phyloP scores from a whole-genome alignment of 805 yeast species.

The Pichia heedii region DNA sequence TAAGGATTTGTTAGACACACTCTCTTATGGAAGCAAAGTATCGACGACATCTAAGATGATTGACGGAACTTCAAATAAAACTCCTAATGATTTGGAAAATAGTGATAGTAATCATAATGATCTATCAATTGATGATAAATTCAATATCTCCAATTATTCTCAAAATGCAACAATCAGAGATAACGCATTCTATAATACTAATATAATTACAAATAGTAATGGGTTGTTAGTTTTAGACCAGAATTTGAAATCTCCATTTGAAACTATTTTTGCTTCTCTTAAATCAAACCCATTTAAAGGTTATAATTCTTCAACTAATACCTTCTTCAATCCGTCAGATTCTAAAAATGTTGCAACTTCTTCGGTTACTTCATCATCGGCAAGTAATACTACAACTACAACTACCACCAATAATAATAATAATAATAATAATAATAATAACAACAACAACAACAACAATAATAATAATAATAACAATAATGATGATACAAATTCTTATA shows the following conservation, averaged over 20 bases:
- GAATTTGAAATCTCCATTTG: slow-evolving; percentile 20
- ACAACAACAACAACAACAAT: too few species aligned
- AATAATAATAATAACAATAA: neutral
- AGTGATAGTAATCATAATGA: too few species aligned
- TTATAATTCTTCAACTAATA: slow-evolving; percentile 13
- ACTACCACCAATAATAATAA: neutral
- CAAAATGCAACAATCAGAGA: neutral
- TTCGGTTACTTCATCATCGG: slow-evolving; percentile 1
- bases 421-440: neutral
- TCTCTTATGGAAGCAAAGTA: neutral
- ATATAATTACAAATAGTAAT: slow-evolving; percentile 12
- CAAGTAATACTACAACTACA: neutral
- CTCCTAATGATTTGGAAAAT: neutral
- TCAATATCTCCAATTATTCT: neutral
- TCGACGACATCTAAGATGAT: too few species aligned
- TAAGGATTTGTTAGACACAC: neutral
- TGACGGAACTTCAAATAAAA: neutral
- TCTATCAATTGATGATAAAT: too few species aligned
- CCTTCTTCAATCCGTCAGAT: neutral
- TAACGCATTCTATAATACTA: neutral
- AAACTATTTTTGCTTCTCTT: slow-evolving; percentile 16
- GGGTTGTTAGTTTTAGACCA: slow-evolving; percentile 22
- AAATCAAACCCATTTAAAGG: slow-evolving; percentile 24
- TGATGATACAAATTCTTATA: neutral
- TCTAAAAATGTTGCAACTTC: neutral